phyloP scores from a whole-genome alignment of 495 filamentous ascomycete genomes.

The Entonaema liquescens region DNA sequence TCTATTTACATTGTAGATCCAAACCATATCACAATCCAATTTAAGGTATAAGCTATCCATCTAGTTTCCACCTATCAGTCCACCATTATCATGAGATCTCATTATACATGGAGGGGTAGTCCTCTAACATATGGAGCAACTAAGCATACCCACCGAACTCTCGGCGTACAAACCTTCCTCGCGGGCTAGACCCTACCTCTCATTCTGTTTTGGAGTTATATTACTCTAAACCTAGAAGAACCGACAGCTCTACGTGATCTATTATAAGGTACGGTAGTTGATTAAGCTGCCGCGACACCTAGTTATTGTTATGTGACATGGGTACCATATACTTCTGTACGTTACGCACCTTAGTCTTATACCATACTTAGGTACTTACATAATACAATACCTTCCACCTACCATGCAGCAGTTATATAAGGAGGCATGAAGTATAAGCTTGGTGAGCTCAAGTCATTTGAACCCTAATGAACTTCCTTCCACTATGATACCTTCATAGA shows the following conservation, averaged over 20 bases:
- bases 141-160: background rate
- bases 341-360: too few species aligned
- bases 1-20: background rate
- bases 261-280: background rate
- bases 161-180: background rate
- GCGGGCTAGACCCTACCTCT: background rate
- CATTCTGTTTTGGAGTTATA: too few species aligned
- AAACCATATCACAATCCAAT: background rate
- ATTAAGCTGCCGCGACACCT: slow-evolving; percentile 13
- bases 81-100: slow-evolving; percentile 6
- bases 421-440: background rate
- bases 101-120: background rate
- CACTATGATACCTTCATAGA: background rate
- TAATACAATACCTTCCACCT: too few species aligned
- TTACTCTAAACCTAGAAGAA: slow-evolving; percentile 8
- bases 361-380: too few species aligned
- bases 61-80: background rate
- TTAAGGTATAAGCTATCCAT: background rate
- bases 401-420: too few species aligned
- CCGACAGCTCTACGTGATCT: background rate
- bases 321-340: too few species aligned
- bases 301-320: background rate
- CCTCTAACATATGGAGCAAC: background rate
- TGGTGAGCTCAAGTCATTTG: background rate
- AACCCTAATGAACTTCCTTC: background rate